Percentiles rank a stretch among this genome's conserved stretches.
Evolutionary conservation across 768 basidiomycete genomes (phyloP).

Genomic region (Lactarius sp.): DNA sequence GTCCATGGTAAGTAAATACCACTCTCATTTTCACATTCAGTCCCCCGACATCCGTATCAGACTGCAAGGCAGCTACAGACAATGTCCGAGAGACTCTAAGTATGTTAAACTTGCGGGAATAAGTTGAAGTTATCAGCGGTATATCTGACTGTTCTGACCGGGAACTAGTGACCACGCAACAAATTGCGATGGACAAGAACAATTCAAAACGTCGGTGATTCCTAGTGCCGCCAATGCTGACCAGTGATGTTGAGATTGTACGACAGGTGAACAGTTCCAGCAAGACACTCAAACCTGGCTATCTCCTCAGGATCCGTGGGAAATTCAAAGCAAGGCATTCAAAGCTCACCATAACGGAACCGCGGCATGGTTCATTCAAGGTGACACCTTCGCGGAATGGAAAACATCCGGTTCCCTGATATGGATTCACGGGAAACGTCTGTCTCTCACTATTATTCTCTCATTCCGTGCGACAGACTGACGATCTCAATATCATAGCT

Average conservation of each 20-base stretch:
- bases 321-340: background rate
- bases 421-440: conserved; percentile 7
- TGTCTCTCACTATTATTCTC: background rate
- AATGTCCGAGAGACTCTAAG: background rate
- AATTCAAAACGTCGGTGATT: background rate
- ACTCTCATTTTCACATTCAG: background rate
- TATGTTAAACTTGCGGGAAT: background rate
- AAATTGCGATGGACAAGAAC: background rate
- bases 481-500: background rate
- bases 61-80: background rate
- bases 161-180: background rate
- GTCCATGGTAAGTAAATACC: background rate
- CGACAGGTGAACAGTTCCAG: background rate
- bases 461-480: background rate
- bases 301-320: background rate
- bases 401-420: background rate
- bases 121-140: background rate
- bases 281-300: background rate
- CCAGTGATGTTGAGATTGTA: background rate
- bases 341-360: background rate
- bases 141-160: background rate
- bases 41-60: background rate
- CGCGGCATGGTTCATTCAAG: background rate
- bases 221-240: background rate
- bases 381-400: background rate